Evolutionary conservation across 1,139 yeast genomes (phyloP), one percentile per base, ranked within the genome.

Genomic region (Debaryomyces udenii): DNA sequence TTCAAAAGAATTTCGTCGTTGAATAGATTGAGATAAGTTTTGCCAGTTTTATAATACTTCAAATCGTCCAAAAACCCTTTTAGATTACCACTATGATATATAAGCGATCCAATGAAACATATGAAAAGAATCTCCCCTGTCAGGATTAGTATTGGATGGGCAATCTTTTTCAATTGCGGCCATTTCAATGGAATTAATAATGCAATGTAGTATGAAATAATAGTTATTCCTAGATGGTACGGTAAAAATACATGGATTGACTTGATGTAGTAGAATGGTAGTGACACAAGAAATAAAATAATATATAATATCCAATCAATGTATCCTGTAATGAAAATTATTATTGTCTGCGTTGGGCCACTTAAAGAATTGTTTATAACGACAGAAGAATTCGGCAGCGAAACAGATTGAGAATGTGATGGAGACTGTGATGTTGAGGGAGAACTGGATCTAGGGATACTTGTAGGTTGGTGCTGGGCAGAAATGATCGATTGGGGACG

Each of bases 111-210:
- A 16, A 86, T 72, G 53, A 80, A 83, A 49, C 82, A 81, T 9
- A 80, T 67, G 32, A 86, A 66, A 50, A 86, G 68, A n/a, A 83
- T 76, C 15, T 76, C 51, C 1, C 76, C 81, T 3, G 89, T 85
- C 47, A 83, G 78, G 18, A 84, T 67, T 40, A 86, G 64, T 29
- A 86, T 85, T 0, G 95, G 95, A 54, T 86, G 94, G 22, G 86
- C 67, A 66, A 76, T 56, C 61, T 72, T 59, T 69, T 74, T 66
- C 52, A 76, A 47, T 51, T 69, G 31, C 59, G 79, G 58, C 78
- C 78, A 70, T 39, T 56, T 62, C 40, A 64, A 59, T 10, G 83
- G 81, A 3, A 82, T 61, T 23, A 74, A 57, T 42, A 81, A 60
- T 6, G 85, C 83, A 3, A 61, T 43, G 42, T 75, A 76, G 53